phyloP scores from a whole-genome alignment of 305 asterid species.

The Fraxinus platypoda region DNA sequence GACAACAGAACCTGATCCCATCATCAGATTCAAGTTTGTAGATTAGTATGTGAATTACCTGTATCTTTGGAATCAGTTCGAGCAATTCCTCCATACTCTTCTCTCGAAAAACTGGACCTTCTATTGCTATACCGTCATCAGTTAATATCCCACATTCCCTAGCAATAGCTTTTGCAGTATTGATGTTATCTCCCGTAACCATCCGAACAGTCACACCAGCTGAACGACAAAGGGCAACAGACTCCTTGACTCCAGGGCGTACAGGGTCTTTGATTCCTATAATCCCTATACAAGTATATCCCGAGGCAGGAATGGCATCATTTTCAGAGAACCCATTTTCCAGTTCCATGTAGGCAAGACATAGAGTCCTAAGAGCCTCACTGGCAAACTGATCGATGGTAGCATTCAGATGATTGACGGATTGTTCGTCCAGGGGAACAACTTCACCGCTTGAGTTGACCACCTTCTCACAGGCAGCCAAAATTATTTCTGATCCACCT shows the following conservation, averaged over 20 bases:
- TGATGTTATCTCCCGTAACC: conserved; percentile 96
- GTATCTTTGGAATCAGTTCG: conserved; percentile 74
- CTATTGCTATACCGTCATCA: conserved; percentile 84
- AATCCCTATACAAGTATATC: conserved; percentile 72
- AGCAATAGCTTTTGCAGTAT: conserved; percentile 93
- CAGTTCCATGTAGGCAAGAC: conserved; percentile 74
- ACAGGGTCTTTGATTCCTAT: conserved; percentile 97
- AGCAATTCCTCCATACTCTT: conserved; percentile 66
- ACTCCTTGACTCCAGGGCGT: conserved; percentile 85
- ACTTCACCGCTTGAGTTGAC: conserved; percentile 60
- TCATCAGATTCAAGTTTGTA: neutral
- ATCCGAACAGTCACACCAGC: conserved; percentile 91
- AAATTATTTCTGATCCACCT: conserved; percentile 87
- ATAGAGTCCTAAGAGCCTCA: conserved; percentile 88
- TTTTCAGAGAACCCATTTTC: conserved; percentile 54
- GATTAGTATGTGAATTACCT: conserved; percentile 40
- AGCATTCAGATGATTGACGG: conserved; percentile 36
- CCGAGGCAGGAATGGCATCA: conserved; percentile 62
- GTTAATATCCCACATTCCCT: conserved; percentile 94
- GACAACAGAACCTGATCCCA: neutral
- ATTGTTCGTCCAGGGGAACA: conserved; percentile 54
- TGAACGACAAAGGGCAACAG: conserved; percentile 81
- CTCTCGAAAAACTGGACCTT: conserved; percentile 88
- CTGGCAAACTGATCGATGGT: conserved; percentile 69
- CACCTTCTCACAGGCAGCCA: conserved; percentile 76